Evolutionary conservation across 192 early-diverging fungal species (phyloP).

Genomic region (Coemansia sp.): DNA sequence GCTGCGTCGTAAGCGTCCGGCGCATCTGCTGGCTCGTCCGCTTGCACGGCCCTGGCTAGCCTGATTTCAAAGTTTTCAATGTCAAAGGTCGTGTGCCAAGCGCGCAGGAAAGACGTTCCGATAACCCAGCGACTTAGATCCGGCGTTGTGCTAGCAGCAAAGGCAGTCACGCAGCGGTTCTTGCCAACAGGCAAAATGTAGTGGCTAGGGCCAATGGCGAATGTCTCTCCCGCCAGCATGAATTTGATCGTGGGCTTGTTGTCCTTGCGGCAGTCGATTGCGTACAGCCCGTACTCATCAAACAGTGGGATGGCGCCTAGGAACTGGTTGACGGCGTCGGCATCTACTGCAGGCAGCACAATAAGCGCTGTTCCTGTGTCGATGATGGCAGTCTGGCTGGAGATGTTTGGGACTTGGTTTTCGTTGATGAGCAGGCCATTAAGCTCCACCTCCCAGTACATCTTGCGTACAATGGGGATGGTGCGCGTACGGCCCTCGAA

Average conservation of each 20-base stretch:
- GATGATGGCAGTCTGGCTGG: slow-evolving; percentile 57
- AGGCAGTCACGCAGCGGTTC: slow-evolving; percentile 52
- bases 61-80: slow-evolving; percentile 45
- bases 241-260: slow-evolving; percentile 50
- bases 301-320: slow-evolving; percentile 47
- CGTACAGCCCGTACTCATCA: slow-evolving; percentile 45
- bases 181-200: slow-evolving; percentile 48
- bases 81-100: slow-evolving; percentile 54
- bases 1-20: not conserved
- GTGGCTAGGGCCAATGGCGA: slow-evolving; percentile 42
- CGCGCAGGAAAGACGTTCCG: slow-evolving; percentile 56
- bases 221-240: slow-evolving; percentile 38
- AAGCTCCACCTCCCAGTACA: slow-evolving; percentile 62
- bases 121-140: slow-evolving; percentile 57
- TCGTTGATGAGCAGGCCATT: slow-evolving; percentile 48
- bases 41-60: slow-evolving; percentile 40
- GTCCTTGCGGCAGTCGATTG: slow-evolving; percentile 39
- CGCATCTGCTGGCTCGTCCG: slow-evolving; percentile 6
- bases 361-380: slow-evolving; percentile 67
- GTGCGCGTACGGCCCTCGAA: slow-evolving; percentile 50
- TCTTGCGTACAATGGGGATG: slow-evolving; percentile 56
- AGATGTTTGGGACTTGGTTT: slow-evolving; percentile 21
- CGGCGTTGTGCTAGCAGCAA: slow-evolving; percentile 66
- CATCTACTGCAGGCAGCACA: slow-evolving; percentile 43
- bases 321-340: slow-evolving; percentile 45